These are phyloP conservation scores for Phytopythium sindhum DNA, from an alignment of 352 stramenopile species.

Conservation along the genomic window DNA sequence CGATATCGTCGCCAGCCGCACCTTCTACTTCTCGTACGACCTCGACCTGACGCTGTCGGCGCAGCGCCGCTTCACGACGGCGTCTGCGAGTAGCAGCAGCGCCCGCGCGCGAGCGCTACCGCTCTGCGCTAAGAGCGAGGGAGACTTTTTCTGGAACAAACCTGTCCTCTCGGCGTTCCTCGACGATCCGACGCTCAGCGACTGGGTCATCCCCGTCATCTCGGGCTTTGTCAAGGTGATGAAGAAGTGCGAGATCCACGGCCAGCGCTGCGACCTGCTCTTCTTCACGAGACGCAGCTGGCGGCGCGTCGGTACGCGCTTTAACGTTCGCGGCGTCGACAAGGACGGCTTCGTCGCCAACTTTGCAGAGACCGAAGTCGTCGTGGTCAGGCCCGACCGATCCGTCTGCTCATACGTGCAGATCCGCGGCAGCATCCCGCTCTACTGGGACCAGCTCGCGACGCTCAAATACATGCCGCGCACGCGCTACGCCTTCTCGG, in stretches of 20 bases:
- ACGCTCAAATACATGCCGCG: constrained; percentile 93
- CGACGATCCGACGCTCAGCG: constrained; percentile 34
- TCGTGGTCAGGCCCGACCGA: constrained; percentile 66
- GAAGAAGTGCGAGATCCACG: constrained; percentile 60
- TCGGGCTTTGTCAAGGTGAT: constrained; percentile 68
- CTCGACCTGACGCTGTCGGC: constrained; percentile 64
- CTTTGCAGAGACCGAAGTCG: constrained; percentile 94
- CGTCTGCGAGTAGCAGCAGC: constrained; percentile 8
- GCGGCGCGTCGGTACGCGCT: constrained; percentile 87
- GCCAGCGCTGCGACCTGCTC: constrained; percentile 55
- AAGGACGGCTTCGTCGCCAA: constrained; percentile 89
- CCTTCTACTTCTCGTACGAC: constrained; percentile 73
- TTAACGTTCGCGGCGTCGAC: constrained; percentile 91
- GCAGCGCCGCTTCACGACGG: constrained; percentile 32
- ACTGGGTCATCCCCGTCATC: constrained; percentile 69
- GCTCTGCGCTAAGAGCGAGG: constrained; percentile 64
- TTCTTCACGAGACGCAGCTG: constrained; percentile 72
- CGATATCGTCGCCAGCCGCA: constrained; percentile 37
- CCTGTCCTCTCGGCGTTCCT: constrained; percentile 50
- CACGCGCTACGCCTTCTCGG: constrained; percentile 63
- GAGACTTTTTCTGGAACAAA: constrained; percentile 94
- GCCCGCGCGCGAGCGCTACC: constrained; percentile 21
- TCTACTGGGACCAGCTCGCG: constrained; percentile 90
- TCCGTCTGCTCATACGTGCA: constrained; percentile 89
- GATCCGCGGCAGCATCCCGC: constrained; percentile 93